Evolutionary conservation across 2,329 filamentous ascomycete genomes (phyloP), one percentile per base, ranked within the genome.

Genomic region (Cytospora mali): DNA sequence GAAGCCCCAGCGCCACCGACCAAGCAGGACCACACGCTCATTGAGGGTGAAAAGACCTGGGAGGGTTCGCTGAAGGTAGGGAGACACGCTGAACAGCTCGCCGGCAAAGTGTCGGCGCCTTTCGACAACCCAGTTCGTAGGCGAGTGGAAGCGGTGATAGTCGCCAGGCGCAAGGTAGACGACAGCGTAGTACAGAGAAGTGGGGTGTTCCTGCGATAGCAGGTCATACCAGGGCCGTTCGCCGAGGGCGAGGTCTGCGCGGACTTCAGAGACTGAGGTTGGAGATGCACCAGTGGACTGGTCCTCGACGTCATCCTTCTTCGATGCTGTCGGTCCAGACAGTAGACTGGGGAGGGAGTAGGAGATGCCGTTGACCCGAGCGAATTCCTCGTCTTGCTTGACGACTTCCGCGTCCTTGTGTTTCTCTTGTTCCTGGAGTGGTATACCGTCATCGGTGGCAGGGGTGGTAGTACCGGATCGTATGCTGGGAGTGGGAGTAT

Each of bases 91-190:
- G 81, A 91, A 99, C 10, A 99, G 83, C 76, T 99, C 96, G 62
- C 95, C 95, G 0, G 95, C 93, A 73, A 99, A 99, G 79, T 99
- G 95, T n/a, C 95, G 91, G 50, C 96, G 88, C 68, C 88, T 88
- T 76, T 97, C 91, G 35, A 95, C 95, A 18, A 99, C 93, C 95
- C 95, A 99, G 69, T 92, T 90, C 2, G 92, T 89, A 0, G 95
- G 95, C 1, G 92, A 96, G 79, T 99, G 96, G 81, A 98, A 99
- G 67, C 94, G 91, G 79, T 99, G 95, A 79, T 99, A 99, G 79
- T 99, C 96, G 55, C 95, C 95, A 0, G 95, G 95, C 0, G 96
- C 95, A 50, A 99, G 87, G 77, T 99, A 99, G 72, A 99, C 88
- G 66, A 99, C 96, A 65, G 84, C 91, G 76, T 98, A 99, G 80